Evolutionary conservation across 768 basidiomycete genomes (phyloP), one percentile per base, ranked within the genome.

Genomic region (Coprinellus micaceus): DNA sequence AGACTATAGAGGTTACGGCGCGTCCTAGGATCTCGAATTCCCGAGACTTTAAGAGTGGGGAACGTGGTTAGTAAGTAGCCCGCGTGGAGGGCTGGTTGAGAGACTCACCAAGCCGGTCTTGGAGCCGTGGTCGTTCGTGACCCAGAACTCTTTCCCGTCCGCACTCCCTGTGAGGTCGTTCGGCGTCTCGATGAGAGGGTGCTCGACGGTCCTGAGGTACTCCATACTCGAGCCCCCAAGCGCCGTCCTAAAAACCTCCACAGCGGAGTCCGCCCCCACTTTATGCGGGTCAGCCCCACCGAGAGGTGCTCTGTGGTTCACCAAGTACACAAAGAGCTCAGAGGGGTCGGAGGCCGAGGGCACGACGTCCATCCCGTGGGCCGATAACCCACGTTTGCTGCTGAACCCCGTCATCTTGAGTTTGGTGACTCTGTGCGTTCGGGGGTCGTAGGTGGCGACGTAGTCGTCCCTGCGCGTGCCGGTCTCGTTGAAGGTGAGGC

Each of bases 301-400:
- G 1, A 73, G 54, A 0, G 86, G 87, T 19, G 70, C 72, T 28
- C 85, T 82, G 65, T 90, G 88, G 64, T 90, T 90, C 60, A 90
- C 73, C n/a, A 86, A 71, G 62, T 88, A 89, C 15, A 89, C 71
- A 59, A 79, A 87, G 9, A 88, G 75, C 46, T 77, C 67, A 11
- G 73, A 67, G 3, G 80, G 73, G 54, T 84, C 69, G 2, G 72
- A 60, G 1, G 71, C 61, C 6, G 84, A 83, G 1, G 78, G 72
- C 9, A 86, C 84, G 21, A 88, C 78, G 54, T 88, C 88, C 79
- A 90, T 81, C 15, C 87, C 87, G 55, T 88, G 85, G 11, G 83
- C 62, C 19, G 80, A 79, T 47, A 87, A 69, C 6, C 80, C 80
- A 21, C 76, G 74, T 10, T 64, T 52, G 13, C 69, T 69, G 22